Base-by-base conservation (phyloP, 2,329 filamentous ascomycete species). In the Colletotrichum somersetense region DNA sequence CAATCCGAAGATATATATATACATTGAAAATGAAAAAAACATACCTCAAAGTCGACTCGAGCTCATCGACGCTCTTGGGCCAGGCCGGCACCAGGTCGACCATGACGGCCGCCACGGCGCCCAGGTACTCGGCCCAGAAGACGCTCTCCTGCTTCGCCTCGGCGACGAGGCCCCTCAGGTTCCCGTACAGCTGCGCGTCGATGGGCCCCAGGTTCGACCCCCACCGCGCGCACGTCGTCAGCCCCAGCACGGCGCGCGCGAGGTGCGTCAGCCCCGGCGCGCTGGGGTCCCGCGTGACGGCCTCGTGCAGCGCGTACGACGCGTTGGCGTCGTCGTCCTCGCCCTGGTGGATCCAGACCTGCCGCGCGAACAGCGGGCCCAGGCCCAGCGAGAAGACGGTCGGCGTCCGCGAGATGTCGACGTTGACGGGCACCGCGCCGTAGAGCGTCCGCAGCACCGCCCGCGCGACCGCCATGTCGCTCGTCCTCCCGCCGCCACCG, bases 161-260 rank as follows among this genome's bases (percentile, higher is more conserved):
- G 44, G 79, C 77, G 20, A 87, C 77, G 46, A 89, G 77, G 20
- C 76, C 79, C 44, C 80, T 80, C n/a, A 89, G 78, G 7, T 82
- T 82, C 5, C 76, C 75, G 69, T 84, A 81, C 16, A 89, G 79
- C 57, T 81, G 78, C 18, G 78, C 77, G 72, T 91, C 89, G 0
- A 83, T 78, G 1, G 85, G 84, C 0, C 85, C 85, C 5, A 90
- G 78, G 58, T 88, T 87, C 2, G 89, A 90, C 23, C 91, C 92
- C 90, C 94, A 97, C 75, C 94, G 87, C 57, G 92, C 90, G 75
- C 91, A 94, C 1, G 93, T 85, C 1, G 92, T 87, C 5, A 97
- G 83, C 0, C 90, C 93, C 3, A 97, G 84, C 2, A 93, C 80
- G 0, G 93, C 92, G 16, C 94, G 89, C 62, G 91, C 87, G 56